A percentile compares a stretch with the other conserved stretches of the same genome.
Evolutionary conservation across 345 rosid species (phyloP).

Genomic region (Firmiana major): DNA sequence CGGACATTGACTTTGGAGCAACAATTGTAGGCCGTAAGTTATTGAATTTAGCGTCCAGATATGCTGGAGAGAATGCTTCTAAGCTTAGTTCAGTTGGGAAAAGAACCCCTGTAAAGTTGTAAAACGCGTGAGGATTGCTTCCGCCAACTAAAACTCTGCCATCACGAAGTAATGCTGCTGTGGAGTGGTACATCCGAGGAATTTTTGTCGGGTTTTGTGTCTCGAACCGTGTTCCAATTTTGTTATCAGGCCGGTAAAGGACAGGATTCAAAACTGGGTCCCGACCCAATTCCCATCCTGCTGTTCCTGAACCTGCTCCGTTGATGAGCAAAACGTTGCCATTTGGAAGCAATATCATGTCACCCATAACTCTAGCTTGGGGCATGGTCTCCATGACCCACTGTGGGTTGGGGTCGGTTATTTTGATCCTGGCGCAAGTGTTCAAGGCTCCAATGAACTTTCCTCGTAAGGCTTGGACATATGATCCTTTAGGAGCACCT

Average conservation of each 20-base stretch:
- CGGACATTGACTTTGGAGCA: constrained; percentile 28
- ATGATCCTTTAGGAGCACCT: constrained; percentile 78
- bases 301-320: constrained; percentile 58
- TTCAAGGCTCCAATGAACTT: constrained; percentile 50
- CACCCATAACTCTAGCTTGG: constrained; percentile 70
- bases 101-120: constrained; percentile 52
- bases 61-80: constrained; percentile 67
- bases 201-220: constrained; percentile 40
- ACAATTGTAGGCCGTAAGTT: constrained; percentile 47
- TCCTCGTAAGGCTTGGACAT: constrained; percentile 15
- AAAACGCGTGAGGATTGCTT: constrained; percentile 64
- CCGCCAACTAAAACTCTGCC: constrained; percentile 84
- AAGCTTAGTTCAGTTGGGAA: constrained; percentile 76
- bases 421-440: constrained; percentile 69
- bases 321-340: constrained; percentile 69
- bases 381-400: constrained; percentile 88
- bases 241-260: constrained; percentile 46
- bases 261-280: constrained; percentile 61
- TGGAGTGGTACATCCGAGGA: constrained; percentile 88
- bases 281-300: constrained; percentile 74
- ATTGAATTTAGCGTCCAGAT: constrained; percentile 33
- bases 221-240: constrained; percentile 46
- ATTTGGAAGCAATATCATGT: constrained; percentile 74
- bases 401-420: constrained; percentile 54
- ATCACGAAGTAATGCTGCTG: constrained; percentile 66